Percentiles rank a stretch among this genome's conserved stretches.
These are phyloP conservation scores for Talaromyces atroroseus DNA, from an alignment of 2,329 filamentous ascomycete genomes.

Conservation along the genomic window DNA sequence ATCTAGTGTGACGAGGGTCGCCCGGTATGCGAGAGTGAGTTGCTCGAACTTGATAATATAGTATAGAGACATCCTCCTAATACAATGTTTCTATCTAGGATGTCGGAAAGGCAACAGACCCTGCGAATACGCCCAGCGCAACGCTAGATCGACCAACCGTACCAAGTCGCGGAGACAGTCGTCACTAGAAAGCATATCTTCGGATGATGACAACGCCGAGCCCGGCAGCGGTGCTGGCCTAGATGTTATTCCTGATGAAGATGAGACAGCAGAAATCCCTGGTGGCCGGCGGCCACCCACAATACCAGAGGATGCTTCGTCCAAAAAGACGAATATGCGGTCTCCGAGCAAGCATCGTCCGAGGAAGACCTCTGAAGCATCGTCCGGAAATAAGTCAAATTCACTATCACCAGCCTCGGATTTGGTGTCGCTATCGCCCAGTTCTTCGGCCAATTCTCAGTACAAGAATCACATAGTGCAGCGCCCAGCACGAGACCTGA, in stretches of 20 bases:
- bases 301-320: conserved; percentile 13
- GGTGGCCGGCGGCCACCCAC: conserved; percentile 17
- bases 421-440: conserved; percentile 32
- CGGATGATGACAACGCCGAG: conserved; percentile 44
- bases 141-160: conserved; percentile 40
- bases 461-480: conserved; percentile 7
- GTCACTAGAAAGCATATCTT: conserved; percentile 46
- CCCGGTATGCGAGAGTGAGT: conserved; percentile 72
- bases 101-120: conserved; percentile 89
- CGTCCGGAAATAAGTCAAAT: conserved; percentile 39
- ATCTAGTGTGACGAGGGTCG: conserved; percentile 80
- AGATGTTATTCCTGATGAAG: conserved; percentile 41
- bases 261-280: conserved; percentile 25
- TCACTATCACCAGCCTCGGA: conserved; percentile 50
- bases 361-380: conserved; percentile 27
- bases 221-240: conserved; percentile 33
- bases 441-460: conserved; percentile 4
- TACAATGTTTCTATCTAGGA: conserved; percentile 43
- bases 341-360: conserved; percentile 21
- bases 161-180: conserved; percentile 41
- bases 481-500: conserved; percentile 19
- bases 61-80: not conserved
- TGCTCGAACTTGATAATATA: not conserved
- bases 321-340: conserved; percentile 27
- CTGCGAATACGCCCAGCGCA: conserved; percentile 75